Evolutionary conservation across 2,329 filamentous ascomycete genomes (phyloP).

Genomic region (Stachybotrys echinatus): DNA sequence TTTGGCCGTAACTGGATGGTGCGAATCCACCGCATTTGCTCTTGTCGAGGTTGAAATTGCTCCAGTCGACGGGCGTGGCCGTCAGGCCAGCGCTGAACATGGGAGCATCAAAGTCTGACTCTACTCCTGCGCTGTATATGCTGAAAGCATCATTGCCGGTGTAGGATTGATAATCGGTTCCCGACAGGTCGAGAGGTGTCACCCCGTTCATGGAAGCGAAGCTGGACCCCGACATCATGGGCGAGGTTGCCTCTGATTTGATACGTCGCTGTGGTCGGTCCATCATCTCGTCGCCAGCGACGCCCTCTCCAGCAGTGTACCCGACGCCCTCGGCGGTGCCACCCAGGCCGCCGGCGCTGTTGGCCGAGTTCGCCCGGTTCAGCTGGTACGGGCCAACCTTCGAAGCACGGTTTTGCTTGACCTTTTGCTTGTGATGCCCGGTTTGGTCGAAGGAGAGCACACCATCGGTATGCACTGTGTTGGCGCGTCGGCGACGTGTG

Average conservation of each 20-base stretch:
- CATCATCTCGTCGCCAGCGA: not conserved
- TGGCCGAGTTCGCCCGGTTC: slow-evolving; percentile 52
- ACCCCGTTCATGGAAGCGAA: slow-evolving; percentile 50
- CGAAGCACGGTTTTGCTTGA: slow-evolving; percentile 55
- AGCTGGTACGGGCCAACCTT: slow-evolving; percentile 59
- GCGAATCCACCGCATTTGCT: slow-evolving; percentile 37
- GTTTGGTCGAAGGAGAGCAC: slow-evolving; percentile 56
- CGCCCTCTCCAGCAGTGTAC: slow-evolving; percentile 17
- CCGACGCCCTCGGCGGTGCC: slow-evolving; percentile 34
- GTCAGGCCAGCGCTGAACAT: slow-evolving; percentile 59
- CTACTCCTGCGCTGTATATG: slow-evolving; percentile 40
- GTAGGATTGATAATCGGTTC: slow-evolving; percentile 45
- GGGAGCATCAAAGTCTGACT: slow-evolving; percentile 48
- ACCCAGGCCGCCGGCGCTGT: slow-evolving; percentile 45
- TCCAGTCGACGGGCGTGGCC: slow-evolving; percentile 43
- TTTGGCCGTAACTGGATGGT: slow-evolving; percentile 50
- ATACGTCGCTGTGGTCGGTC: slow-evolving; percentile 33
- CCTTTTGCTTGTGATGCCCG: slow-evolving; percentile 57
- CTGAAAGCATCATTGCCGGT: slow-evolving; percentile 44
- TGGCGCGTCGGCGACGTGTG: slow-evolving; percentile 50
- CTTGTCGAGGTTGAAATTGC: slow-evolving; percentile 37
- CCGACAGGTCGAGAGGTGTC: slow-evolving; percentile 54
- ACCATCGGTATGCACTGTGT: slow-evolving; percentile 57
- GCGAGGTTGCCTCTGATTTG: slow-evolving; percentile 59
- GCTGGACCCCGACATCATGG: slow-evolving; percentile 44